Conservation (phyloP, 768 basidiomycete genomes). For the Xanthoconium stramineum region DNA sequence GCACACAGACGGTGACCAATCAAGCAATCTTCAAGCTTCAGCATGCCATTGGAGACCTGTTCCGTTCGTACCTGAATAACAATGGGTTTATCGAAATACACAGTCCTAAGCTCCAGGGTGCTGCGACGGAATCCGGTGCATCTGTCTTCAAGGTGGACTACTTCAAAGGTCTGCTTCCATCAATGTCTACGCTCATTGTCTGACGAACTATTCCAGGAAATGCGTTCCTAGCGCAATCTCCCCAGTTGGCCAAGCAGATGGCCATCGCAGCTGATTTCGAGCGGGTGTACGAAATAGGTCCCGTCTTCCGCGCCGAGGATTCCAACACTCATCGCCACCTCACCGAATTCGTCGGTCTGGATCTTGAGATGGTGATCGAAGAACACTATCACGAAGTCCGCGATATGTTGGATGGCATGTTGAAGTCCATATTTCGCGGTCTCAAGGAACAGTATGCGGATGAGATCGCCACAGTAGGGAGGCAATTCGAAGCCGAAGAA, state of each 20-base stretch:
- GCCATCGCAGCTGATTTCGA: slow-evolving; percentile 98
- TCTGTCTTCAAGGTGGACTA: slow-evolving; percentile 98
- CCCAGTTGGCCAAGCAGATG: slow-evolving; percentile 99
- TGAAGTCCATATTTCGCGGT: slow-evolving; percentile 83
- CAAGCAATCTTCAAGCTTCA: slow-evolving; percentile 94
- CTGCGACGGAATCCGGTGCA: slow-evolving; percentile 95
- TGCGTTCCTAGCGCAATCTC: slow-evolving; percentile 94
- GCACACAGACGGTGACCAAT: slow-evolving; percentile 80
- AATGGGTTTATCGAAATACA: slow-evolving; percentile 92
- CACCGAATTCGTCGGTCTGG: slow-evolving; percentile 97
- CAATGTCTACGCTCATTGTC: not conserved
- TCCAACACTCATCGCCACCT: slow-evolving; percentile 97
- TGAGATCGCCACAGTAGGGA: slow-evolving; percentile 79
- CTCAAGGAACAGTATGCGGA: slow-evolving; percentile 71
- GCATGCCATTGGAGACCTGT: slow-evolving; percentile 81
- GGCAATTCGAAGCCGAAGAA: slow-evolving; percentile 92
- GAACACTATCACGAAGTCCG: slow-evolving; percentile 99
- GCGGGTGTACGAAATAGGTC: slow-evolving; percentile 94
- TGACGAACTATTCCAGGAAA: slow-evolving; percentile 47
- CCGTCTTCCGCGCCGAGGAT: slow-evolving; percentile 97
- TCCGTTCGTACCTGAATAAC: slow-evolving; percentile 74
- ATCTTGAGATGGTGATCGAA: slow-evolving; percentile 98
- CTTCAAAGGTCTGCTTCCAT: slow-evolving; percentile 70
- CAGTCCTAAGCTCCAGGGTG: slow-evolving; percentile 94
- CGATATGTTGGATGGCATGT: slow-evolving; percentile 84